Evolutionary conservation across 345 rosid species (phyloP), one percentile per base, ranked within the genome.

Genomic region (Hevea brasiliensis): DNA sequence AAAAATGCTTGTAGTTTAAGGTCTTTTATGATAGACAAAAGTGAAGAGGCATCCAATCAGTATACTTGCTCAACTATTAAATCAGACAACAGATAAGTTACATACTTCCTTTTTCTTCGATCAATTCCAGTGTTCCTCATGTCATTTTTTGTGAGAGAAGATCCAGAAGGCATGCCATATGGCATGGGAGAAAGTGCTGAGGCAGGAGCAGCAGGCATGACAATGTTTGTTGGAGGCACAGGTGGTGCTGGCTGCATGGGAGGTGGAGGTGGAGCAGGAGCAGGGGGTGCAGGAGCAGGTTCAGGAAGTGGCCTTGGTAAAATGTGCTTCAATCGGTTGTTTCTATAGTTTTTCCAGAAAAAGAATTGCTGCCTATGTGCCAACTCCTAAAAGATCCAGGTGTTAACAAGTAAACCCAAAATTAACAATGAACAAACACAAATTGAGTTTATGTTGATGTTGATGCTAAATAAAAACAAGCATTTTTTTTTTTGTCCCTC

Each of bases 351-450:
- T 86, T 96, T 96, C 99, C 98, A 96, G 77, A 79, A 96, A 77
- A 86, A 96, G 86, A 96, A 96, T 78, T 96, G 97, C 81, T 93
- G 98, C 74, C 99, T 86, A 81, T 96, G 99, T 1, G 90, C 90
- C 88, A 93, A 72, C 76, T 96, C 99, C 99, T 96, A 76, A 23
- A 82, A 58, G 64, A 54, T 55, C 61, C 73, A 79, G 55, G 17
- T 21, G 35, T 41, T 21, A 50, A 17, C 37, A 71, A 57, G 77
- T 44, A 4, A 61, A 9, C 47, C 67, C 2, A 45, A 12, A 75
- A 56, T 17, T 68, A 65, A 59, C 76, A 61, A 60, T 41, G 44
- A 74, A 63, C 48, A 73, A 58, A 57, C 65, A 55, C 65, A 60
- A 47, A 45, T 17, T 69, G 10, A 44, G n/a, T 48, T 65, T n/a